Evolutionary conservation across 805 yeast genomes (phyloP).

Genomic region (Saccharomycopsis vini): DNA sequence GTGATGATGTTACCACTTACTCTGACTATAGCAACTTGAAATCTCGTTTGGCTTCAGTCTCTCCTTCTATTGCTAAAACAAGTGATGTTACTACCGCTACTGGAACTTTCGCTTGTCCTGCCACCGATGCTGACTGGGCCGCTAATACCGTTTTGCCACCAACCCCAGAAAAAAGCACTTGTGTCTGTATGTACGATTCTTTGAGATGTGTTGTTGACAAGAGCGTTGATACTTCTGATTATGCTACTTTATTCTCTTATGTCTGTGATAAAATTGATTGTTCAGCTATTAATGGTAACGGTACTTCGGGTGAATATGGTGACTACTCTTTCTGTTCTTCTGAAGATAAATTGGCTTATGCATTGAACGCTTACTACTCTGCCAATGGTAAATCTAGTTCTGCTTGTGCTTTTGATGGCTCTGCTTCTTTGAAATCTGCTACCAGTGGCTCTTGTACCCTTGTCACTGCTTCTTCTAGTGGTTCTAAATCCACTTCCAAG

Average conservation of each 20-base stretch:
- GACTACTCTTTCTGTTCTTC: constrained; percentile 62
- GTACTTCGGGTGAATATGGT: constrained; percentile 61
- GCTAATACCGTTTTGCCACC: constrained; percentile 70
- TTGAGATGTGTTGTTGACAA: constrained; percentile 52
- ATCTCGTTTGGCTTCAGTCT: constrained; percentile 43
- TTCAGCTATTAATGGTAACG: constrained; percentile 52
- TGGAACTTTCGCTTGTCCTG: constrained; percentile 53
- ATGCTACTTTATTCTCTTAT: constrained; percentile 46
- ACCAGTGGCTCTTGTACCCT: constrained; percentile 43
- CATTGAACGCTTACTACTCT: constrained; percentile 54
- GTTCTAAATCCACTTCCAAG: constrained; percentile 37
- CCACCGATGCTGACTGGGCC: constrained; percentile 46
- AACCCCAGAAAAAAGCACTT: constrained; percentile 56
- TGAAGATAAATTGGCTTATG: constrained; percentile 56
- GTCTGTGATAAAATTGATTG: constrained; percentile 55
- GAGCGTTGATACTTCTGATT: constrained; percentile 46
- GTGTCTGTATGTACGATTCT: constrained; percentile 54
- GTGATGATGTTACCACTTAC: constrained; percentile 47
- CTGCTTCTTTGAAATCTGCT: constrained; percentile 44
- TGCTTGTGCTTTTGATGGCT: constrained; percentile 67
- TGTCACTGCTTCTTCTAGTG: constrained; percentile 37
- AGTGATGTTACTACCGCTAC: constrained; percentile 33
- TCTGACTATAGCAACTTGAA: constrained; percentile 57
- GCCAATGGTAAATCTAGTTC: constrained; percentile 34
- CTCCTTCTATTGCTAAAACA: constrained; percentile 42